Evolutionary conservation across 2,329 filamentous ascomycete genomes (phyloP), one percentile per base, ranked within the genome.

Genomic region (Raffaelea arxii): DNA sequence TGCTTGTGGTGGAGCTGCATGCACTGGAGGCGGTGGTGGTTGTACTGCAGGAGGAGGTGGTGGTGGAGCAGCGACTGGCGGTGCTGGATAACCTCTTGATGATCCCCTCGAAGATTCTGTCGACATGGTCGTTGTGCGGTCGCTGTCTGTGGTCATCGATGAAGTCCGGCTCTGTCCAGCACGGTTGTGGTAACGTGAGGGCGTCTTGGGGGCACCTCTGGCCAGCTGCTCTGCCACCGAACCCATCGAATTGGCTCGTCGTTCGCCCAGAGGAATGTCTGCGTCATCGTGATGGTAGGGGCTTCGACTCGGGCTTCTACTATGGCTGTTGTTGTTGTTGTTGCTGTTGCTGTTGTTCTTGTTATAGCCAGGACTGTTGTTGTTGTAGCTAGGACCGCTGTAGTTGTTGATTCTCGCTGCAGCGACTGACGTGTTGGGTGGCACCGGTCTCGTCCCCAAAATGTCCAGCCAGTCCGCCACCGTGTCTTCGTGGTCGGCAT

Each of bases 391-490:
- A n/a, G n/a, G n/a, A n/a, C n/a, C n/a, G n/a, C n/a, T 3, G 10
- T 24, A 21, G 27, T 3, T 11, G 21, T n/a, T n/a, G n/a, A n/a
- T n/a, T n/a, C n/a, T n/a, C n/a, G n/a, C n/a, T 10, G 10, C 16
- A 24, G 18, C 16, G 6, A 6, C 25, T 6, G 53, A 51, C 11
- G 50, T 35, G 9, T 47, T 38, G 3, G 55, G 56, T 23, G 58
- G 56, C n/a, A 50, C 37, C 0, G 75, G 77, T 72, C 11, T 74
- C 58, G 66, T 65, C 16, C 75, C 75, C 2, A 97, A 68, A 64
- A 96, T 86, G 35, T 85, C 77, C 32, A 96, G 70, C 92, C 92
- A 98, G 63, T 97, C 92, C 16, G 77, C 68, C 6, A 84, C 80
- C 49, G 89, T 80, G 47, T 86, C 82, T 51, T 89, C 82, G 58